Evolutionary conservation across 345 rosid genomes (phyloP).

Genomic region (Microcos paniculata): DNA sequence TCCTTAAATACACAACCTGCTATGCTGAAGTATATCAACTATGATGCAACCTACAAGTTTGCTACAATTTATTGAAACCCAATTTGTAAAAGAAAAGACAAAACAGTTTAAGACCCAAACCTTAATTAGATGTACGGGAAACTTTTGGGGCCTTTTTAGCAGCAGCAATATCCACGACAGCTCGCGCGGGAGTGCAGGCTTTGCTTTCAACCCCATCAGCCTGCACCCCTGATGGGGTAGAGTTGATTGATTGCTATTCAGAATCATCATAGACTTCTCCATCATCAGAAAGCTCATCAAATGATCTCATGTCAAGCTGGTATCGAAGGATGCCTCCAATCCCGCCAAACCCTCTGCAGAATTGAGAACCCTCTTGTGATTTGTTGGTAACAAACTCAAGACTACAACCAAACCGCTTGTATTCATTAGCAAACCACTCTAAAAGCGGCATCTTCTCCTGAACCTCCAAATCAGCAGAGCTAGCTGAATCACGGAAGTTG

Average conservation of each 20-base stretch:
- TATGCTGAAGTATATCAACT: neutral
- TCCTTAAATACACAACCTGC: too few species aligned
- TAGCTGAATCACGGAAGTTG: conserved; percentile 29
- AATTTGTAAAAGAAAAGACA: neutral
- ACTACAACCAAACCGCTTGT: conserved; percentile 57
- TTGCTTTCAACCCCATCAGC: conserved; percentile 29
- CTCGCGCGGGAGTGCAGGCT: conserved; percentile 42
- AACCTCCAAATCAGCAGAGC: conserved; percentile 47
- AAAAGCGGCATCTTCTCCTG: conserved; percentile 51
- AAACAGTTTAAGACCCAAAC: conserved; percentile 1
- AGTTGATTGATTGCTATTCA: conserved; percentile 70
- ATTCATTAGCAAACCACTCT: conserved; percentile 74
- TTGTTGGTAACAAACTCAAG: conserved; percentile 74
- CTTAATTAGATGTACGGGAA: neutral
- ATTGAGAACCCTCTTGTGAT: conserved; percentile 74
- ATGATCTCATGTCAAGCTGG: conserved; percentile 56
- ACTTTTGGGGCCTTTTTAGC: neutral
- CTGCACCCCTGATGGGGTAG: conserved; percentile 46
- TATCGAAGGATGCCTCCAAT: conserved; percentile 72
- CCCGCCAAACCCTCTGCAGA: conserved; percentile 75
- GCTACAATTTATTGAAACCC: neutral
- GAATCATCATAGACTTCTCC: conserved; percentile 46
- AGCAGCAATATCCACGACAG: conserved; percentile 19
- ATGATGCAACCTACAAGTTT: neutral
- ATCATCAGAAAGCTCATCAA: conserved; percentile 57